Evolutionary conservation across 768 basidiomycete species (phyloP), one percentile per base, ranked within the genome.

Genomic region (Naganishia kalamii): DNA sequence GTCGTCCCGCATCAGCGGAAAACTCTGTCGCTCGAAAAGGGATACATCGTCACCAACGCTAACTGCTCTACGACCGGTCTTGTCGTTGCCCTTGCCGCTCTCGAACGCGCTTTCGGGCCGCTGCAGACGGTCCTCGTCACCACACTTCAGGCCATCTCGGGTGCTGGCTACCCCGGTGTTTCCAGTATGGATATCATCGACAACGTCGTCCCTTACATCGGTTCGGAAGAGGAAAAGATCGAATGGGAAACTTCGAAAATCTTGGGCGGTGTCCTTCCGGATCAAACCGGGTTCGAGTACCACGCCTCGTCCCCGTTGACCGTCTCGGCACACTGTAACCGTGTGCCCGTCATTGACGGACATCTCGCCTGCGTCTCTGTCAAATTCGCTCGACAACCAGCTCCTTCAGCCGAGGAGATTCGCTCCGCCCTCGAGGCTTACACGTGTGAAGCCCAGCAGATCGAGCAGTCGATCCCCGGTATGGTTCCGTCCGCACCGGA

Each of bases 181-280:
- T 79, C 91, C 13, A 83, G 84, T 46, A 82, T 99, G 63, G 96
- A 98, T 79, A 90, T 97, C 77, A 72, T 96, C 69, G 96, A 98
- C 80, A 98, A 98, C 81, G 83, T 99, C 75, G 87, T 99, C 1
- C 96, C 96, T 4, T 87, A 89, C 79, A 98, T 99, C 77, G 79
- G 84, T 19, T 91, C 93, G 52, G 94, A 97, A 74, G 81, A 81
- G 70, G 96, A 98, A 75, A 99, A 98, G 77, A 92, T 98, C 69
- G 94, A 99, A 77, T 99, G 96, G 96, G 96, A 99, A 80, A 88
- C 90, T 6, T 84, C 89, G 71, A 99, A 98, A 81, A 99, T 99
- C 72, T 85, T 99, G 23, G 94, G 96, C 25, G 91, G 87, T 2
- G 71, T 97, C 63, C 72, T 81, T 2, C 80, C 84, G 27, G 81